Evolutionary conservation across 768 basidiomycete genomes (phyloP).

Genomic region (Cyathus striatus): DNA sequence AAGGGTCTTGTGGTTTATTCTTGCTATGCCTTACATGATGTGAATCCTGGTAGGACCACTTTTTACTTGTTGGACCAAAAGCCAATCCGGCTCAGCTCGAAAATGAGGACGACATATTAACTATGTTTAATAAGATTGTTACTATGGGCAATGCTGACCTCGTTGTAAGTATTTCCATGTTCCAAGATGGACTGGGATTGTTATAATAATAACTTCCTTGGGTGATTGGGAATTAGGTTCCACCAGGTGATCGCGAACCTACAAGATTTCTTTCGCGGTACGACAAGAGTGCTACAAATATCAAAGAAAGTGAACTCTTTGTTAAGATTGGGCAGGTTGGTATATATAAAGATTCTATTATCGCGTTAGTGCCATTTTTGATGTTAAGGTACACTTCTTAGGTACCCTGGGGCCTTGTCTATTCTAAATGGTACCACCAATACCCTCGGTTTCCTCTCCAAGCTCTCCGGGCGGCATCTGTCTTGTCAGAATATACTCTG

Average conservation of each 20-base stretch:
- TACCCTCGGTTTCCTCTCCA: slow-evolving; percentile 48
- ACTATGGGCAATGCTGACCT: slow-evolving; percentile 36
- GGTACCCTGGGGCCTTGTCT: slow-evolving; percentile 50
- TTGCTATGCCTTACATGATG: too few relatives aligned
- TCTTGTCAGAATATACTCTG: slow-evolving; percentile 47
- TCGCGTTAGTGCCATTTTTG: background rate
- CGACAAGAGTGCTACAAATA: slow-evolving; percentile 57
- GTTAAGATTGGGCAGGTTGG: slow-evolving; percentile 43
- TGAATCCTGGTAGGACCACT: slow-evolving; percentile 39
- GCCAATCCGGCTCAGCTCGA: slow-evolving; percentile 39
- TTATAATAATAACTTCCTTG: background rate
- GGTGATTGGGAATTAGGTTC: slow-evolving; percentile 12
- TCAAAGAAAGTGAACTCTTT: slow-evolving; percentile 49
- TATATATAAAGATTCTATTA: slow-evolving; percentile 1
- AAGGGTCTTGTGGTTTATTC: slow-evolving; percentile 9
- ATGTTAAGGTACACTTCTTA: slow-evolving; percentile 13
- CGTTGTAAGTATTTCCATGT: slow-evolving; percentile 20
- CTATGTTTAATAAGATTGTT: slow-evolving; percentile 46
- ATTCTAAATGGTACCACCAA: slow-evolving; percentile 57
- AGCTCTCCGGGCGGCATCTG: slow-evolving; percentile 41
- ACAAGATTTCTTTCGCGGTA: slow-evolving; percentile 51
- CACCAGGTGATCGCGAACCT: slow-evolving; percentile 22
- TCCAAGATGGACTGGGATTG: background rate
- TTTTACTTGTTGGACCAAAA: slow-evolving; percentile 42
- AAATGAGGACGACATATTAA: slow-evolving; percentile 24